Conservation (phyloP, 495 filamentous ascomycete genomes). For the Penicillium canariense region DNA sequence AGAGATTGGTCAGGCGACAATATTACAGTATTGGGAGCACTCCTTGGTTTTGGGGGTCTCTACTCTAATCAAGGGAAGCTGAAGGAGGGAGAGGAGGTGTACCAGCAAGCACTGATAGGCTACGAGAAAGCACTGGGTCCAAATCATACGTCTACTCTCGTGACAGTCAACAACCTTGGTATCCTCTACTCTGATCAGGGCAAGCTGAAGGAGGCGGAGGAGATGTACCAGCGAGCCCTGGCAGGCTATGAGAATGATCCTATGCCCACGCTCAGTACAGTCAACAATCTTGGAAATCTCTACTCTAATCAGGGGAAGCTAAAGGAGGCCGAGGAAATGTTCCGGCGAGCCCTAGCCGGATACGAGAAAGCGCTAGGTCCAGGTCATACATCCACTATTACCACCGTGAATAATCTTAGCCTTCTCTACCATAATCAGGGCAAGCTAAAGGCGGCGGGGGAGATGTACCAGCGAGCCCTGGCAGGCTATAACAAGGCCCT, state of each 20-base stretch:
- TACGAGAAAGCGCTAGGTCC: constrained; percentile 28
- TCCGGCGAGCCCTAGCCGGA: constrained; percentile 14
- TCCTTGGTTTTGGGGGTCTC: constrained; percentile 14
- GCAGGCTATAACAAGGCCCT: neutral
- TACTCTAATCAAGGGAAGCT: constrained; percentile 31
- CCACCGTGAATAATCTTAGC: constrained; percentile 33
- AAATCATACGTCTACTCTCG: constrained; percentile 30
- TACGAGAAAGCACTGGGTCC: constrained; percentile 29
- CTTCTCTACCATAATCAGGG: constrained; percentile 16
- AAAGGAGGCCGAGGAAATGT: constrained; percentile 24
- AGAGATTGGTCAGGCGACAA: constrained; percentile 1
- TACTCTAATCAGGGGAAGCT: neutral
- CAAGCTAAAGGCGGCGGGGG: neutral
- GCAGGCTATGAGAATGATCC: no score
- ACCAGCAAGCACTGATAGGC: constrained; percentile 25
- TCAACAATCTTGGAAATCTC: no score
- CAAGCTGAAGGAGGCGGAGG: constrained; percentile 20
- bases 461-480: neutral
- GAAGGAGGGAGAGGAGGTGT: constrained; percentile 36
- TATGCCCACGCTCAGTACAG: neutral
- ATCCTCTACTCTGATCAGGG: constrained; percentile 18
- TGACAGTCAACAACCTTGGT: constrained; percentile 32
- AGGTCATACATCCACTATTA: constrained; percentile 27
- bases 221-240: constrained; percentile 18
- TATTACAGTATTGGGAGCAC: constrained; percentile 21